Base-by-base conservation (phyloP, 2,329 filamentous ascomycete species). In the Myriosclerotinia curreyana region DNA sequence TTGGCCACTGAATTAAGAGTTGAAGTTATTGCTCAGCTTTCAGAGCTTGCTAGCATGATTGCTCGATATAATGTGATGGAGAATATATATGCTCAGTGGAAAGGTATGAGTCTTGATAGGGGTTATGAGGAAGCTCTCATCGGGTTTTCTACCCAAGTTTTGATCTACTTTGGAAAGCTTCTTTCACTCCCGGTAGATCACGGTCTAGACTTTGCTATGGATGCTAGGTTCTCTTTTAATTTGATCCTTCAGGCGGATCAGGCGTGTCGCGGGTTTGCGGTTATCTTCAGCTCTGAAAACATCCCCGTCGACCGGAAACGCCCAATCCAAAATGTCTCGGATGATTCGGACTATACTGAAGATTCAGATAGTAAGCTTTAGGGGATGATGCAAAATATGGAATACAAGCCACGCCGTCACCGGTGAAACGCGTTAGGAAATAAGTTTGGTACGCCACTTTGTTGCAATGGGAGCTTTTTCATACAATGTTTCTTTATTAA, bases 11-110 rank as follows among this genome's bases (percentile, higher is more conserved):
- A 60, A 11, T 3, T 9, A 4, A 25, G 28, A 60, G n/a, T 42
- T 4, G 44, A 40, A 20, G 44, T 50, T 17, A 15, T 49, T 9
- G 8, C 38, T 8, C 36, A 61, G 15, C 34, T 67, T 14, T 55
- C 53, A 3, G 55, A 60, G 12, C 38, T 69, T 9, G 60, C 54
- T 17, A 62, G 50, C 12, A 58, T 66, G 2, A 56, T 69, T n/a
- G 67, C 64, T 48, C 59, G 67, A 48, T 67, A 69, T 36, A 58
- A 55, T 12, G 62, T 67, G 11, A 65, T 69, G 59, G 67, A 69
- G 34, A 67, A 56, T 50, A 66, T 67, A 3, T 66, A 69, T 31
- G 25, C 48, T 40, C 59, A 67, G 20, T 67, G 66, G 66, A 40
- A 46, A 20, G 60, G 44, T 3, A 68, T 68, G 66, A 60, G 15